phyloP scores from a whole-genome alignment of 2,329 filamentous ascomycete genomes.

The Penicillium sp. region DNA sequence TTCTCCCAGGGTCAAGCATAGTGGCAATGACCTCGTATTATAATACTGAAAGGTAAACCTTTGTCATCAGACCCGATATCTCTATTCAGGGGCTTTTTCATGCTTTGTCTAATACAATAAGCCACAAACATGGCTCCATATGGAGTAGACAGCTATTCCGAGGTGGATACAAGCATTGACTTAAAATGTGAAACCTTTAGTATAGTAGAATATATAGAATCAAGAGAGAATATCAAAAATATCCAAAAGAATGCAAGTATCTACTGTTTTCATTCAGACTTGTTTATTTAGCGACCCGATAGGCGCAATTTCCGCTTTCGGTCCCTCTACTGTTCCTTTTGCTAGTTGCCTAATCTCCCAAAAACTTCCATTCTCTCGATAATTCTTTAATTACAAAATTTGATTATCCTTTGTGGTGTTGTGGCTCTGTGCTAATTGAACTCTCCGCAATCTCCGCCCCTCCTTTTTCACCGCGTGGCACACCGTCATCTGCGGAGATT shows the following conservation, averaged over 20 bases:
- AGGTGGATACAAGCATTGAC: background rate
- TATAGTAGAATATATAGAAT: background rate
- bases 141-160: background rate
- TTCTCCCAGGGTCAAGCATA: background rate
- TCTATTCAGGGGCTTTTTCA: background rate
- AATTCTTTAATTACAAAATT: background rate
- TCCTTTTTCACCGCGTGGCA: slow-evolving; percentile 23
- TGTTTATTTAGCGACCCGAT: background rate
- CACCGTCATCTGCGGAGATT: slow-evolving; percentile 22
- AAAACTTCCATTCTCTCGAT: background rate
- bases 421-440: slow-evolving; percentile 8
- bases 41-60: no score
- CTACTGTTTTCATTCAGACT: slow-evolving; percentile 4
- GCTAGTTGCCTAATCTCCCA: background rate
- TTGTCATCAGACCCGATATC: background rate
- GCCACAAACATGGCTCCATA: background rate
- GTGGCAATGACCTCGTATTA: slow-evolving; percentile 3
- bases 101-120: background rate
- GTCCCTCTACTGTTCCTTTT: background rate
- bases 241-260: background rate
- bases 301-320: slow-evolving; percentile 11
- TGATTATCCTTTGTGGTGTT: background rate
- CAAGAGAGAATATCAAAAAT: background rate
- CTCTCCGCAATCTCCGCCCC: slow-evolving; percentile 15
- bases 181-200: background rate